Conservation (phyloP, 2,329 filamentous ascomycete genomes). For the Plectosphaerella cucumerina region DNA sequence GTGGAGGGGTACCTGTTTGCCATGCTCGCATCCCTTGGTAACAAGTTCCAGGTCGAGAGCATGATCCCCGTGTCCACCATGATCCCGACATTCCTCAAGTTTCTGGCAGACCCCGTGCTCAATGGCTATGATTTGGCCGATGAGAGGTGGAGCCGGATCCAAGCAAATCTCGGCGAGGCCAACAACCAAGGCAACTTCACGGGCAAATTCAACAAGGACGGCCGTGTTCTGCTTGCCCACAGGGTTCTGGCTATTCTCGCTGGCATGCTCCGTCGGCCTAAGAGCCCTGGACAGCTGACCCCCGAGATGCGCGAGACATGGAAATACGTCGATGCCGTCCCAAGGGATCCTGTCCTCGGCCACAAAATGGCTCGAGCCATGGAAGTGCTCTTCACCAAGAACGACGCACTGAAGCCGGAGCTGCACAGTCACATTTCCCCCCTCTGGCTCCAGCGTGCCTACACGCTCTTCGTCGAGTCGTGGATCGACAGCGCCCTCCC, state of each 20-base stretch:
- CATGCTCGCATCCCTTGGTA: conserved; percentile 37
- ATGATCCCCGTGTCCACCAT: conserved; percentile 15
- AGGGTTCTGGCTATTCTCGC: conserved; percentile 15
- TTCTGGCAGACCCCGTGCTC: background rate
- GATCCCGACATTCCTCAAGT: background rate
- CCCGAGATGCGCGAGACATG: background rate
- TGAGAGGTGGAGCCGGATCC: background rate
- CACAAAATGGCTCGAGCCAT: conserved; percentile 36
- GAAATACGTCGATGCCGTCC: conserved; percentile 4
- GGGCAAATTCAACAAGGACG: background rate
- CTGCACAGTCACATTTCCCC: conserved; percentile 39
- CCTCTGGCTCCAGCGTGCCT: conserved; percentile 46
- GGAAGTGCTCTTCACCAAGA: conserved; percentile 36
- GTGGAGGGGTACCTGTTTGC: conserved; percentile 19
- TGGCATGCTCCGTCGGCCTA: background rate
- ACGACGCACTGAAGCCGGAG: conserved; percentile 31
- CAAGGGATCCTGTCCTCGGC: conserved; percentile 26
- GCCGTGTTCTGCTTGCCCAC: background rate
- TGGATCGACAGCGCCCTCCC: conserved; percentile 33
- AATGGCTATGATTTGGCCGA: background rate
- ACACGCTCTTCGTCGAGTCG: conserved; percentile 38
- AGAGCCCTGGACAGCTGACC: conserved; percentile 17
- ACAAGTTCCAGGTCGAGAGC: conserved; percentile 38
- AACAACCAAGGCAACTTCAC: background rate
- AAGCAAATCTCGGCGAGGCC: background rate